Percentiles rank a stretch among this genome's conserved stretches.
phyloP scores from a whole-genome alignment of 2,329 filamentous ascomycete species.

The Botryotinia globosa region DNA sequence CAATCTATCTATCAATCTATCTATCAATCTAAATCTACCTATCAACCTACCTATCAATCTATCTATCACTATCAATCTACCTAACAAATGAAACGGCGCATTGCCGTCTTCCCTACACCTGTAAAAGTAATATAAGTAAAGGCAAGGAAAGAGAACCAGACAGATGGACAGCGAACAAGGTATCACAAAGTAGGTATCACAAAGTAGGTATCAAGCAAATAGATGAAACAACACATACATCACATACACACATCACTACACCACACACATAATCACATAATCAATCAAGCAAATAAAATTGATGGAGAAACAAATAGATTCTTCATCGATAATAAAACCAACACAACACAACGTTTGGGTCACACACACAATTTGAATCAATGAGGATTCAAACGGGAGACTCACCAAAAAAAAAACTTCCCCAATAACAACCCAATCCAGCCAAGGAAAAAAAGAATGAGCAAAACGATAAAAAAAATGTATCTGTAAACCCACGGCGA shows the following conservation, averaged over 20 bases:
- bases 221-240: too few species aligned
- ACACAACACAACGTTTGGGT: slow-evolving; percentile 13
- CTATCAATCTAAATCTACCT: too few species aligned
- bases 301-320: background rate
- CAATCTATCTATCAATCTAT: too few species aligned
- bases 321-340: slow-evolving; percentile 4
- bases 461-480: background rate
- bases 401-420: slow-evolving; percentile 32
- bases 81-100: too few species aligned
- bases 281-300: background rate
- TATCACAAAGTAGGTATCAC: too few species aligned
- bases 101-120: too few species aligned
- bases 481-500: background rate
- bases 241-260: background rate
- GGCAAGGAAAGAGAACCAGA: too few species aligned
- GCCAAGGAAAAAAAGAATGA: slow-evolving; percentile 20
- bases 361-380: slow-evolving; percentile 9
- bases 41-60: too few species aligned
- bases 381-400: slow-evolving; percentile 26
- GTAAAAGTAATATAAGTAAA: too few species aligned
- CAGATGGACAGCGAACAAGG: too few species aligned
- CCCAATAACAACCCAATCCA: slow-evolving; percentile 21
- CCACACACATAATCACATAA: background rate
- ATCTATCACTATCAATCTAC: too few species aligned
- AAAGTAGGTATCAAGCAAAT: too few species aligned